These are phyloP conservation scores for Trifolium pratense DNA, from an alignment of 306 rosid genomes.

Conservation along the genomic window DNA sequence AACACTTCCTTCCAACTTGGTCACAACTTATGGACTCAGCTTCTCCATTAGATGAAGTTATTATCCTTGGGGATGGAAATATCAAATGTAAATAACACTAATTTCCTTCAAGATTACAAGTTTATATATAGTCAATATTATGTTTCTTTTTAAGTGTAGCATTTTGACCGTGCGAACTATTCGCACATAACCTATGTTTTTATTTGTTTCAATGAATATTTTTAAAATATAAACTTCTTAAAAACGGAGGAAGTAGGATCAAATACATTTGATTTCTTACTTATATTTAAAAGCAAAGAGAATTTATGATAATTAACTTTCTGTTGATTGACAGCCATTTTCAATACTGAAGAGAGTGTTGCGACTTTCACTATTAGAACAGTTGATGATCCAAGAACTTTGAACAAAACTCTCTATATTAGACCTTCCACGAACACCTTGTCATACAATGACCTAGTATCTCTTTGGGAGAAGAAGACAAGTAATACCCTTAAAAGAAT, in stretches of 20 bases:
- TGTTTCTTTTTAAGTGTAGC: no score
- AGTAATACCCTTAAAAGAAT: constrained; percentile 44
- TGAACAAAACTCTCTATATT: constrained; percentile 51
- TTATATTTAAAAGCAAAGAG: neutral
- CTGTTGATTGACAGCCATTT: constrained; percentile 26
- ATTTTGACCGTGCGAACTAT: no score
- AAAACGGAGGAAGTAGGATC: no score
- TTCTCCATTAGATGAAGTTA: constrained; percentile 42
- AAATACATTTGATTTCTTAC: neutral
- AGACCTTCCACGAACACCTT: constrained; percentile 41
- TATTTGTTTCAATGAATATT: no score
- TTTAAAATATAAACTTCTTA: no score
- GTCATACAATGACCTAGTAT: constrained; percentile 50
- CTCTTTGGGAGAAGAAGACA: constrained; percentile 55
- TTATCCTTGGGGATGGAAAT: constrained; percentile 52
- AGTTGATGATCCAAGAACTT: constrained; percentile 54
- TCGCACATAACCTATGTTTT: no score
- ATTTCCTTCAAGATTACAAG: neutral
- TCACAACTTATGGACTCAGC: constrained; percentile 11
- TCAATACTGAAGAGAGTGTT: constrained; percentile 51
- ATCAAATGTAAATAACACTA: constrained; percentile 41
- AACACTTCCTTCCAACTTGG: constrained; percentile 33
- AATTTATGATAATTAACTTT: neutral
- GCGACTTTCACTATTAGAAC: constrained; percentile 48
- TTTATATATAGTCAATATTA: no score